Conservation (phyloP, 2,329 filamentous ascomycete species). For the Aspergillus thermomutatus region DNA sequence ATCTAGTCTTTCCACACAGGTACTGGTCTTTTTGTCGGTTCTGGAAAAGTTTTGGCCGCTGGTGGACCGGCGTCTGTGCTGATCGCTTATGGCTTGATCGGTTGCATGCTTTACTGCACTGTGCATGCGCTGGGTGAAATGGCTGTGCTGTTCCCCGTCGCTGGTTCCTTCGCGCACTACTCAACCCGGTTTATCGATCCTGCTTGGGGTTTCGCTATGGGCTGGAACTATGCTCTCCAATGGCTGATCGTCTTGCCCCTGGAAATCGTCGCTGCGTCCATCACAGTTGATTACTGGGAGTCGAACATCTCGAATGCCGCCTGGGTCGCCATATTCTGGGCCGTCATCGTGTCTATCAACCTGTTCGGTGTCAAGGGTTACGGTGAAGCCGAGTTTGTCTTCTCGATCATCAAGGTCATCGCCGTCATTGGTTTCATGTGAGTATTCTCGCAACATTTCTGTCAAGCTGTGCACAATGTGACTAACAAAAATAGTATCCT, state of each 20-base stretch:
- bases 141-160: slow-evolving; percentile 84
- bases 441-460: slow-evolving; percentile 29
- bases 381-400: slow-evolving; percentile 84
- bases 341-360: slow-evolving; percentile 75
- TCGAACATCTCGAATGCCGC: slow-evolving; percentile 62
- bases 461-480: slow-evolving; percentile 2
- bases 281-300: slow-evolving; percentile 82
- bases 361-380: slow-evolving; percentile 85
- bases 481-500: slow-evolving; percentile 59
- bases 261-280: slow-evolving; percentile 81
- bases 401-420: slow-evolving; percentile 79
- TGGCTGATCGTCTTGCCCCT: slow-evolving; percentile 82
- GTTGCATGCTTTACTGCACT: slow-evolving; percentile 85
- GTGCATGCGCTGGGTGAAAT: slow-evolving; percentile 90
- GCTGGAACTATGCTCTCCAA: slow-evolving; percentile 89
- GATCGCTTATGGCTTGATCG: slow-evolving; percentile 75
- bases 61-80: slow-evolving; percentile 77
- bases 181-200: slow-evolving; percentile 90
- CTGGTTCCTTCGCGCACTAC: slow-evolving; percentile 88
- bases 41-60: slow-evolving; percentile 64
- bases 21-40: slow-evolving; percentile 83
- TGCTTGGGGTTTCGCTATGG: slow-evolving; percentile 93
- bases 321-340: slow-evolving; percentile 79
- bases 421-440: slow-evolving; percentile 87
- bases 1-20: slow-evolving; percentile 43